Evolutionary conservation across 2,329 filamentous ascomycete species (phyloP).

Genomic region (Neurospora sp.): DNA sequence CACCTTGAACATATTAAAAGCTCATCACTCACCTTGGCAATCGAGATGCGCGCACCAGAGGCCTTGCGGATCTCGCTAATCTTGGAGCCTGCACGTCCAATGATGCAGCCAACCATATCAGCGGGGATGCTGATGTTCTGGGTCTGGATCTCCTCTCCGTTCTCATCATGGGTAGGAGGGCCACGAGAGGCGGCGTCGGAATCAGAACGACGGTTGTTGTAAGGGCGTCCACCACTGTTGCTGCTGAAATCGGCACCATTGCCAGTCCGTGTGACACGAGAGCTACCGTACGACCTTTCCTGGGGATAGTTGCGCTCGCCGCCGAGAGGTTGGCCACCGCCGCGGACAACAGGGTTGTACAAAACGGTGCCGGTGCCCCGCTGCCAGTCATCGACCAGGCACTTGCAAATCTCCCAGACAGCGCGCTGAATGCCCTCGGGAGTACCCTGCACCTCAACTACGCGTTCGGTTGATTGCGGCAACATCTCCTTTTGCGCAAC

Average conservation of each 20-base stretch:
- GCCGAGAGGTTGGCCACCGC: slow-evolving; percentile 51
- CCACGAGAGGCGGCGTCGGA: slow-evolving; percentile 72
- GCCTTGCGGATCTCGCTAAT: slow-evolving; percentile 98
- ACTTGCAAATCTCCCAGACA: slow-evolving; percentile 98
- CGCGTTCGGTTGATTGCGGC: slow-evolving; percentile 93
- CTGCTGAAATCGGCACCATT: slow-evolving; percentile 98
- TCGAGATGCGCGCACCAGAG: slow-evolving; percentile 92
- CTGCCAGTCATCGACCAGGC: slow-evolving; percentile 94
- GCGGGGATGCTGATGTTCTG: slow-evolving; percentile 99
- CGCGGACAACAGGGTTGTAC: slow-evolving; percentile 87
- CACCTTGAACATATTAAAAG: background rate
- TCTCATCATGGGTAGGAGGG: slow-evolving; percentile 83
- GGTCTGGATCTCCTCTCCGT: slow-evolving; percentile 94
- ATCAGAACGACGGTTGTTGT: slow-evolving; percentile 71
- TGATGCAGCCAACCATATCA: slow-evolving; percentile 99
- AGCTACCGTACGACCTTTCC: slow-evolving; percentile 46
- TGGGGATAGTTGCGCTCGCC: slow-evolving; percentile 32
- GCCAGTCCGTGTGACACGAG: slow-evolving; percentile 84
- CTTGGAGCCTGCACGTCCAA: slow-evolving; percentile 88
- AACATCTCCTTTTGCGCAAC: slow-evolving; percentile 99
- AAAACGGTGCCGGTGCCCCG: slow-evolving; percentile 93
- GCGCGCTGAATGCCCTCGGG: slow-evolving; percentile 93
- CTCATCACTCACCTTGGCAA: slow-evolving; percentile 60
- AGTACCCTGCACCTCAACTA: slow-evolving; percentile 92
- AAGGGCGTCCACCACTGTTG: slow-evolving; percentile 60